A percentile compares a stretch with the other conserved stretches of the same genome.
These are phyloP conservation scores for Apiospora marii DNA, from an alignment of 2,329 filamentous ascomycete species.

Conservation along the genomic window DNA sequence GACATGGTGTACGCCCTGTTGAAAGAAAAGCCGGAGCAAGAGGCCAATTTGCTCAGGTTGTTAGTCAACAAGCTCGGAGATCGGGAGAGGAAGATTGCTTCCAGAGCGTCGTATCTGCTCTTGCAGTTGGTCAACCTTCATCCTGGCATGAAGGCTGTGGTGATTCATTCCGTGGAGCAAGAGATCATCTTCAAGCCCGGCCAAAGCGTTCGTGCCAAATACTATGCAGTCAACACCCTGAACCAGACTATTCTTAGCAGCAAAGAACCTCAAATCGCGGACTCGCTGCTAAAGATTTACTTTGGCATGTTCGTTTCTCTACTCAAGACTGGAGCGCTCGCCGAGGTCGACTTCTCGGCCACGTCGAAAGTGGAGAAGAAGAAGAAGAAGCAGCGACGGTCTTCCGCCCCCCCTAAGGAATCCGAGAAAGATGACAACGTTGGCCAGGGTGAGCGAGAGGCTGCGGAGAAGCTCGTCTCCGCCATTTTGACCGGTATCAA, in stretches of 20 bases:
- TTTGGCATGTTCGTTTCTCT: constrained; percentile 87
- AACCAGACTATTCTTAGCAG: constrained; percentile 94
- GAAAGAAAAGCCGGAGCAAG: constrained; percentile 96
- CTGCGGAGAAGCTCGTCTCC: constrained; percentile 90
- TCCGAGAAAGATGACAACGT: constrained; percentile 45
- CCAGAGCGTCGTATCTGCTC: constrained; percentile 90
- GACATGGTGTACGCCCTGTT: constrained; percentile 92
- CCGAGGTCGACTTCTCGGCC: constrained; percentile 48
- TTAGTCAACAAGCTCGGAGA: constrained; percentile 98
- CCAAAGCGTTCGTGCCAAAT: constrained; percentile 88
- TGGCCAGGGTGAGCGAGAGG: constrained; percentile 64
- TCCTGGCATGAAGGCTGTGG: constrained; percentile 90
- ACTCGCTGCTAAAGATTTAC: constrained; percentile 86
- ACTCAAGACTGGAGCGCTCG: constrained; percentile 67
- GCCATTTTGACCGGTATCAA: constrained; percentile 94
- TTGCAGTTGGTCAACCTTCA: constrained; percentile 89
- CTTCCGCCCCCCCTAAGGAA: constrained; percentile 37
- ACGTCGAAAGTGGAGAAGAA: constrained; percentile 54
- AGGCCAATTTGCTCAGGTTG: constrained; percentile 89
- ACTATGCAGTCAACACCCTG: constrained; percentile 94
- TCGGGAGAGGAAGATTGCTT: constrained; percentile 93
- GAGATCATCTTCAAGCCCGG: constrained; percentile 88
- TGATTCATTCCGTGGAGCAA: constrained; percentile 84
- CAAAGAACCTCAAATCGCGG: constrained; percentile 83
- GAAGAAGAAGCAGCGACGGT: constrained; percentile 55